Base-by-base conservation (phyloP, 2,329 filamentous ascomycete species). In the Colletotrichum sublineola region DNA sequence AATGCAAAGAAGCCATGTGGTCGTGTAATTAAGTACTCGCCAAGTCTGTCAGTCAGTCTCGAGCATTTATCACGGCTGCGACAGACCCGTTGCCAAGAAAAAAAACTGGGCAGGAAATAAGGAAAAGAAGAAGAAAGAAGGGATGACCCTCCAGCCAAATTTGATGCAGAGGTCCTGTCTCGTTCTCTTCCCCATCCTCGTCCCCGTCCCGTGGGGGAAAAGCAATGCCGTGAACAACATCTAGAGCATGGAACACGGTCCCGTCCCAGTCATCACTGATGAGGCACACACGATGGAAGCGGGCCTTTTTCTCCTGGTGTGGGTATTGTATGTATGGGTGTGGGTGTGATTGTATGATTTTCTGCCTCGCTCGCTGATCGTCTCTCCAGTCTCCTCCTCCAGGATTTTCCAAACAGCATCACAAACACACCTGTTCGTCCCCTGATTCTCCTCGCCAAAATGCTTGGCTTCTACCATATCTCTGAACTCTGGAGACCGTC, bases 381-480 rank as follows among this genome's bases (percentile, higher is more conserved):
- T 60, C 20, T 66, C 64, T 36, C 60, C 24, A 24, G 24, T 65
- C 60, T 60, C 46, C 55, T 60, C 60, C 55, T 64, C 70, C 66
- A 62, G 63, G 69, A 64, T 70, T 70, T 70, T 56, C 70, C 70
- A 73, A 62, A 73, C 66, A 61, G 70, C 55, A 65, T 70, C 55
- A 53, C 67, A 56, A 56, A 48, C 70, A 65, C 70, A 70, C 69
- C 58, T 55, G 70, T 70, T 65, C 66, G 38, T 68, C 58, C 65
- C 69, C 58, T 63, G 48, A 53, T 53, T 63, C 62, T 36, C 70
- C 66, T 73, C 67, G 66, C 60, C 48, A 68, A 73, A 73, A 65
- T 69, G 67, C 70, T 73, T 69, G 66, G 66, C 66, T 29, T 65
- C 20, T 56, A 64, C 38, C 55, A 29, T 46, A 46, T 56, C 61